Base-by-base conservation (phyloP, 805 yeast species). In the Citeromyces nyonsensis region DNA sequence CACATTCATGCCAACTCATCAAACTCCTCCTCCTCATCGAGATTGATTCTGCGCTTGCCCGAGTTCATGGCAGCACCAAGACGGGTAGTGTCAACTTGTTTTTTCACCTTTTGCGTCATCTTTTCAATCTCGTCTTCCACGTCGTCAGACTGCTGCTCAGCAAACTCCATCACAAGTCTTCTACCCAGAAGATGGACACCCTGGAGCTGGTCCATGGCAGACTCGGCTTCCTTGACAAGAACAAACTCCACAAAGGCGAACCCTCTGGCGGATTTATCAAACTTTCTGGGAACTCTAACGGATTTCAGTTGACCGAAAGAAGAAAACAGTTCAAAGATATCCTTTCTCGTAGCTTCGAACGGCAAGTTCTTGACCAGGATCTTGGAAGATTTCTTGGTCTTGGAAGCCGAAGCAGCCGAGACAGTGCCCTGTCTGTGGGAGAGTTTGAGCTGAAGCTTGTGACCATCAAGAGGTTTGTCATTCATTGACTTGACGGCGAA, bases 121-220 rank as follows among this genome's bases (percentile, higher is more conserved):
- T 76, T 73, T 26, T 75, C 85, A 41, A 88, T 85, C 54, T 86
- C 95, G 33, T 71, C 88, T 53, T 91, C 96, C 10, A 83, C 94
- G 51, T 82, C 72, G 28, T 63, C 77, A 24, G 86, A 69, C 33
- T 78, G 94, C 38, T 68, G 71, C 47, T 83, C 78, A 10, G 97
- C 98, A 47, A 69, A 86, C 50, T 88, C 93, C 76, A 91, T 74
- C 9, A 88, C 95, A 41, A 91, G 63, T 41, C 95, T 69, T 59
- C 98, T 79, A 24, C 98, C 98, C 33, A 91, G 66, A 57, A 91
- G 77, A 66, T 91, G 98, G 3, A 93, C 95, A 38, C 98, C 98
- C 50, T 77, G 80, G 40, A 91, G 67, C 50, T 86, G 88, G 44
- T 78, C 76, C 88, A 91, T 80, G 10, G 97, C 98, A 48, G 65